These are phyloP conservation scores for Curvularia hawaiiensis DNA, from an alignment of 2,329 filamentous ascomycete genomes.

Conservation along the genomic window DNA sequence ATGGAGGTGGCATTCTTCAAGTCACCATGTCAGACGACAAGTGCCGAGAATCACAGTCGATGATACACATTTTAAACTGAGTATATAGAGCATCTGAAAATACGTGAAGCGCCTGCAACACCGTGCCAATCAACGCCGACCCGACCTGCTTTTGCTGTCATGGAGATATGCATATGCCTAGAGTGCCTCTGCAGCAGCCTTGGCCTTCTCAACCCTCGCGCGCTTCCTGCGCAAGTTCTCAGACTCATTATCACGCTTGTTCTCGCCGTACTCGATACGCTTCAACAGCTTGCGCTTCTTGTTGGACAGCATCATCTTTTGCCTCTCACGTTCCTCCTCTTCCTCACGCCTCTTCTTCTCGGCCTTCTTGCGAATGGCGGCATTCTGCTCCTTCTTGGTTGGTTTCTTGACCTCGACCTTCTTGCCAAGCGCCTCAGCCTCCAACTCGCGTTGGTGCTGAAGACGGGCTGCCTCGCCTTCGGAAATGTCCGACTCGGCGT, in stretches of 20 bases:
- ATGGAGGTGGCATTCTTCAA: not conserved
- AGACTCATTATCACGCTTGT: constrained; percentile 88
- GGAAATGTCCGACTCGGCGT: constrained; percentile 52
- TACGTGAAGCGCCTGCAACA: constrained; percentile 17
- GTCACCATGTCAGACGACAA: not conserved
- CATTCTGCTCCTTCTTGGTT: constrained; percentile 63
- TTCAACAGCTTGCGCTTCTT: constrained; percentile 98
- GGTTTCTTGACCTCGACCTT: constrained; percentile 49
- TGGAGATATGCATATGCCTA: constrained; percentile 11
- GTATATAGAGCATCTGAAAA: constrained; percentile 10
- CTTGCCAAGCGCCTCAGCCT: constrained; percentile 83
- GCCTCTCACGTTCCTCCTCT: constrained; percentile 85
- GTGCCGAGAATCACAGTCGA: not conserved
- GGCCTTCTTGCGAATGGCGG: constrained; percentile 69
- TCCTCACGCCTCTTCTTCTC: constrained; percentile 67
- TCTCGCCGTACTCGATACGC: constrained; percentile 96
- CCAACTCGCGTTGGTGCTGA: constrained; percentile 85
- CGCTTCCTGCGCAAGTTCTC: constrained; percentile 87
- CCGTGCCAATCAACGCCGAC: constrained; percentile 23
- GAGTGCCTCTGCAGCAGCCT: constrained; percentile 39
- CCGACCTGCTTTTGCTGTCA: constrained; percentile 19
- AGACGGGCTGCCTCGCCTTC: constrained; percentile 66
- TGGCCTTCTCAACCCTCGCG: constrained; percentile 77
- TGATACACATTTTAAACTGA: constrained; percentile 5
- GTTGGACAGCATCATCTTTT: constrained; percentile 98